These are phyloP conservation scores for Fomes fomentarius DNA, from an alignment of 1,284 basidiomycete genomes.

Conservation along the genomic window DNA sequence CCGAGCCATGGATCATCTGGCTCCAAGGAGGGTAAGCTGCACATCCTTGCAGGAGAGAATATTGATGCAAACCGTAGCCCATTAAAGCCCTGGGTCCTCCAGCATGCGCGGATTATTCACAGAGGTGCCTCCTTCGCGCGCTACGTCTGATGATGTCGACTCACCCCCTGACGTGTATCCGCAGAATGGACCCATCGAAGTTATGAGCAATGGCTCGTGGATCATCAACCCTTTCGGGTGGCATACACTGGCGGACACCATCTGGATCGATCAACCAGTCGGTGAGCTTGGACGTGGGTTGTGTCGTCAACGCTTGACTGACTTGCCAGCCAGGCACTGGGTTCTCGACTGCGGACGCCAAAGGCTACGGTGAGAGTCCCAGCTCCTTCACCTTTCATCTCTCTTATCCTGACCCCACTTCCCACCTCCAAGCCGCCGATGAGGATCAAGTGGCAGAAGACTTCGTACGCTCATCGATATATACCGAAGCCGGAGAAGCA, in stretches of 20 bases:
- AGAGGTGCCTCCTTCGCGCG: constrained; percentile 45
- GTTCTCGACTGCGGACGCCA: constrained; percentile 61
- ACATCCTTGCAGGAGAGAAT: neutral
- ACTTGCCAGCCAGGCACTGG: constrained; percentile 52
- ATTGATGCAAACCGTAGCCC: too few relatives aligned
- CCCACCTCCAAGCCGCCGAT: constrained; percentile 46
- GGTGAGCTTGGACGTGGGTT: constrained; percentile 13
- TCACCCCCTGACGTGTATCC: too few relatives aligned
- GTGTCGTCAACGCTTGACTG: too few relatives aligned
- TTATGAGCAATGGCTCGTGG: constrained; percentile 51
- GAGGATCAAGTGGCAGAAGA: constrained; percentile 70
- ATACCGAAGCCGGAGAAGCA: neutral
- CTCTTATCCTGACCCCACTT: neutral
- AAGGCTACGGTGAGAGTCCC: constrained; percentile 53
- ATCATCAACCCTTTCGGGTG: constrained; percentile 57
- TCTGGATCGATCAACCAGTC: constrained; percentile 75
- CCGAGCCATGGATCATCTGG: constrained; percentile 75
- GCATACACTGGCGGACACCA: constrained; percentile 60
- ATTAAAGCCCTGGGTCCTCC: constrained; percentile 65
- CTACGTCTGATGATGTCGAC: too few relatives aligned
- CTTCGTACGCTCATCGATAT: constrained; percentile 51
- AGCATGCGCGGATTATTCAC: constrained; percentile 66
- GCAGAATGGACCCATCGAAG: constrained; percentile 72
- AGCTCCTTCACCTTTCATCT: neutral
- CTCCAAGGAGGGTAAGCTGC: constrained; percentile 65